Percentiles rank a stretch among this genome's conserved stretches.
Conservation (phyloP, 495 filamentous ascomycete species). For the Aspergillus nanangensis region DNA sequence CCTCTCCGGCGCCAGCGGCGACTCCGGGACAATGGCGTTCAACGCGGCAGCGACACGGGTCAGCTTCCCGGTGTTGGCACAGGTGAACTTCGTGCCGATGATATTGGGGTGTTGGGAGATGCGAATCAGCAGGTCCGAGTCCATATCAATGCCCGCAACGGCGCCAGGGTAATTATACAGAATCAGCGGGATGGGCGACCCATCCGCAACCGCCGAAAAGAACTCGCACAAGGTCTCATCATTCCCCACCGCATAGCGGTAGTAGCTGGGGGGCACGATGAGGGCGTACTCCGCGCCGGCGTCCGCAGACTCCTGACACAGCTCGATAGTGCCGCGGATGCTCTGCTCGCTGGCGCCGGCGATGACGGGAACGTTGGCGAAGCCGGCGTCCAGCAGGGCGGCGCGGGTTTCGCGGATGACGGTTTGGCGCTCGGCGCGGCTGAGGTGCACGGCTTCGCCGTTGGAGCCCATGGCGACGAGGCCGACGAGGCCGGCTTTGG, state of each 20-base stretch:
- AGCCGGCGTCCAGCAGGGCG: slow-evolving; percentile 77
- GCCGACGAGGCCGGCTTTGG: slow-evolving; percentile 72
- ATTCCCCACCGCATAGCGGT: slow-evolving; percentile 67
- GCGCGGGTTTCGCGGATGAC: slow-evolving; percentile 77
- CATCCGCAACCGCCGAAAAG: slow-evolving; percentile 72
- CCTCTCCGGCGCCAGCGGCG: slow-evolving; percentile 31
- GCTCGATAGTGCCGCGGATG: slow-evolving; percentile 69
- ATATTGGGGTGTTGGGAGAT: slow-evolving; percentile 81
- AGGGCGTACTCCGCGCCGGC: slow-evolving; percentile 77
- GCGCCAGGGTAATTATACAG: slow-evolving; percentile 91
- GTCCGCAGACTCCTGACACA: slow-evolving; percentile 62
- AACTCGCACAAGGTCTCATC: slow-evolving; percentile 73
- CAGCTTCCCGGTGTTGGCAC: slow-evolving; percentile 84
- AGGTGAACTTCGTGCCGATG: slow-evolving; percentile 86
- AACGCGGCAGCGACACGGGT: slow-evolving; percentile 76
- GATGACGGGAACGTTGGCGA: slow-evolving; percentile 71
- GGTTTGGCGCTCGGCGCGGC: slow-evolving; percentile 66
- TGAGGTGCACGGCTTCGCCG: slow-evolving; percentile 82
- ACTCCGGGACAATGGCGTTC: slow-evolving; percentile 61
- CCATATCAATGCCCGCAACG: slow-evolving; percentile 89
- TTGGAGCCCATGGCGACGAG: slow-evolving; percentile 89
- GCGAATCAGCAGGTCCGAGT: slow-evolving; percentile 79
- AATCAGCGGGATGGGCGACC: slow-evolving; percentile 70
- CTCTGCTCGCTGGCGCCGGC: slow-evolving; percentile 75
- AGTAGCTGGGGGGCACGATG: slow-evolving; percentile 79